Percentiles rank a stretch among this genome's conserved stretches.
phyloP scores from a whole-genome alignment of 192 early-diverging fungal genomes.

The Podila minutissima region DNA sequence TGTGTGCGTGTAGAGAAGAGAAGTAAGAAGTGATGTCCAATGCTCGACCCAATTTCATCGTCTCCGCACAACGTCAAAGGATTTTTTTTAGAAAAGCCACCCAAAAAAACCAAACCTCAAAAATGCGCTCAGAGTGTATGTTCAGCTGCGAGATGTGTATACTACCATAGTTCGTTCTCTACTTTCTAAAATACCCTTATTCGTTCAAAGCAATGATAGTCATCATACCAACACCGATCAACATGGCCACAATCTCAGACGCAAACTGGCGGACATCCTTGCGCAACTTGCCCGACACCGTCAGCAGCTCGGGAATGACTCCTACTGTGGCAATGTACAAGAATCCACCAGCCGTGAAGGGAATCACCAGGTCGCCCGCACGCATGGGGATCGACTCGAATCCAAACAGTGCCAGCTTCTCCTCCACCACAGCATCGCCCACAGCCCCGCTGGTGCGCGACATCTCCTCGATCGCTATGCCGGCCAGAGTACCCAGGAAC shows the following conservation, averaged over 20 bases:
- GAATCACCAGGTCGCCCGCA: conserved; percentile 84
- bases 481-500: conserved; percentile 80
- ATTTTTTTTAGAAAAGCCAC: background rate
- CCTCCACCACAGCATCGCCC: background rate
- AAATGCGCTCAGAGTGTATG: too few relatives aligned
- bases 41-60: background rate
- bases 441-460: background rate
- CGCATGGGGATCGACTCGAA: conserved; percentile 67
- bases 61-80: background rate
- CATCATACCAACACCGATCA: conserved; percentile 82
- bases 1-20: background rate
- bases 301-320: conserved; percentile 83
- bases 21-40: too few relatives aligned
- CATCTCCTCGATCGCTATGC: conserved; percentile 80
- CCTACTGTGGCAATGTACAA: conserved; percentile 89
- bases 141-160: too few relatives aligned
- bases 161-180: background rate
- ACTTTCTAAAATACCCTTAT: conserved; percentile 8
- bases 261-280: conserved; percentile 61
- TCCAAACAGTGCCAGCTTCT: conserved; percentile 39
- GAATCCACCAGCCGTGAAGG: conserved; percentile 89
- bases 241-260: conserved; percentile 74
- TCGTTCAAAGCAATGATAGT: conserved; percentile 79
- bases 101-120: too few relatives aligned
- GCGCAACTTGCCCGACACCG: conserved; percentile 65